phyloP scores from a whole-genome alignment of 495 filamentous ascomycete genomes.

The Alectoria sarmentosa region DNA sequence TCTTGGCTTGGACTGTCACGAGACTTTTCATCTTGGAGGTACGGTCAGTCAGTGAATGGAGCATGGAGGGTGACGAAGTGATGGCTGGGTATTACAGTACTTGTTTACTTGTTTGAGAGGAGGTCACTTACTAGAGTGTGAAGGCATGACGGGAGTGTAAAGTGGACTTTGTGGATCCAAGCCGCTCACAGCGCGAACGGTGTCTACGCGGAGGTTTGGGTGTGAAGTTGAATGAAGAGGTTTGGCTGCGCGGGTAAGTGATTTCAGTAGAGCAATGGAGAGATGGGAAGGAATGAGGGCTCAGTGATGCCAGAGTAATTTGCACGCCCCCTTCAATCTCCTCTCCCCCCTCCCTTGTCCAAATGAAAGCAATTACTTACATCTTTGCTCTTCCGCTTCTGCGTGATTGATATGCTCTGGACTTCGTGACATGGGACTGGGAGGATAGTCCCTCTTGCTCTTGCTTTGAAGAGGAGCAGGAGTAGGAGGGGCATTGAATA shows the following conservation, averaged over 20 bases:
- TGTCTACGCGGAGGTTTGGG: slow-evolving; percentile 1
- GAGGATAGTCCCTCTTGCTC: not conserved
- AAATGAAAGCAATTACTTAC: not conserved
- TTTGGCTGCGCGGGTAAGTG: not conserved
- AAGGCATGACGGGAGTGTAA: not conserved
- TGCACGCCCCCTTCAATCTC: not conserved
- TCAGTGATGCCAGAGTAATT: not conserved
- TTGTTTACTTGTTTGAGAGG: not conserved
- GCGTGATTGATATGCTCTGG: not conserved
- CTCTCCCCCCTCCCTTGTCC: not conserved
- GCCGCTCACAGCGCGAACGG: not conserved
- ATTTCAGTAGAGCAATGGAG: not conserved
- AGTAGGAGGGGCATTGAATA: not conserved
- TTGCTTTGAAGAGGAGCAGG: not conserved
- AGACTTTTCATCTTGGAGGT: not conserved
- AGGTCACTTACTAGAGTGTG: not conserved
- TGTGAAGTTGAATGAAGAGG: not conserved
- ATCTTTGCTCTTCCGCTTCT: not conserved
- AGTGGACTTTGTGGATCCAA: slow-evolving; percentile 1
- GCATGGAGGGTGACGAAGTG: too few relatives aligned
- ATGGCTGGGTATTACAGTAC: too few relatives aligned
- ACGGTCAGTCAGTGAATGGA: not conserved
- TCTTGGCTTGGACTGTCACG: not conserved
- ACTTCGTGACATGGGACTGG: slow-evolving; percentile 1
- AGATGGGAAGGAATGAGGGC: not conserved